A percentile compares a stretch with the other conserved stretches of the same genome.
Evolutionary conservation across 805 yeast genomes (phyloP).

Genomic region (Kazachstania psychrophila): DNA sequence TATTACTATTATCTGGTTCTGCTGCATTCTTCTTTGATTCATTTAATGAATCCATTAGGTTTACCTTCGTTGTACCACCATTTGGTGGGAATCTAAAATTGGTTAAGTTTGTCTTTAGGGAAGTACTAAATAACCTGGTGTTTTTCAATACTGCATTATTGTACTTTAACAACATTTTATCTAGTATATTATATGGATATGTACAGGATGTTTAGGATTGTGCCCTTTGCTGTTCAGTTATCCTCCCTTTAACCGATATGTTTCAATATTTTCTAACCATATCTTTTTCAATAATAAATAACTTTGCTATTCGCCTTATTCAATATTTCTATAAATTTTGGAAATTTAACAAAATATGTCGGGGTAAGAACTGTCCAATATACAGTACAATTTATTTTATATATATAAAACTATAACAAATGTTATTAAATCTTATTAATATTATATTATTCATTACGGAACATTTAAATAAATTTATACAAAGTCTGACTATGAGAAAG

Average conservation of each 20-base stretch:
- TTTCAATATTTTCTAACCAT: too few species aligned
- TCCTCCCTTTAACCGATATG: too few species aligned
- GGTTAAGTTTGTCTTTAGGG: background rate
- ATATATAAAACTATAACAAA: background rate
- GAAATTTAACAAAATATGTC: too few species aligned
- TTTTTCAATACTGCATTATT: background rate
- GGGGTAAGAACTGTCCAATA: too few species aligned
- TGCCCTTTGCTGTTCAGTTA: too few species aligned
- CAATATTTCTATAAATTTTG: too few species aligned
- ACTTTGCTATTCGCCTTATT: too few species aligned
- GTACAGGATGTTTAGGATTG: too few species aligned
- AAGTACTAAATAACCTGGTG: slow-evolving; percentile 1
- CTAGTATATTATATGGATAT: background rate
- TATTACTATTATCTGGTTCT: background rate
- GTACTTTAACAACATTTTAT: background rate
- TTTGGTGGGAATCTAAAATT: slow-evolving; percentile 3
- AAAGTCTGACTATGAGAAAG: too few species aligned
- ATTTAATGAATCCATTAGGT: background rate
- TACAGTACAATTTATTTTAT: too few species aligned
- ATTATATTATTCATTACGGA: background rate
- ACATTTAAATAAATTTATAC: background rate
- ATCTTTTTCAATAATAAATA: too few species aligned
- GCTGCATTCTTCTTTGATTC: background rate
- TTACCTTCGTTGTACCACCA: background rate
- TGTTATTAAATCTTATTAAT: too few species aligned